These are phyloP conservation scores for Xerocomus brunneocitrinus DNA, from an alignment of 768 basidiomycete genomes.

Conservation along the genomic window DNA sequence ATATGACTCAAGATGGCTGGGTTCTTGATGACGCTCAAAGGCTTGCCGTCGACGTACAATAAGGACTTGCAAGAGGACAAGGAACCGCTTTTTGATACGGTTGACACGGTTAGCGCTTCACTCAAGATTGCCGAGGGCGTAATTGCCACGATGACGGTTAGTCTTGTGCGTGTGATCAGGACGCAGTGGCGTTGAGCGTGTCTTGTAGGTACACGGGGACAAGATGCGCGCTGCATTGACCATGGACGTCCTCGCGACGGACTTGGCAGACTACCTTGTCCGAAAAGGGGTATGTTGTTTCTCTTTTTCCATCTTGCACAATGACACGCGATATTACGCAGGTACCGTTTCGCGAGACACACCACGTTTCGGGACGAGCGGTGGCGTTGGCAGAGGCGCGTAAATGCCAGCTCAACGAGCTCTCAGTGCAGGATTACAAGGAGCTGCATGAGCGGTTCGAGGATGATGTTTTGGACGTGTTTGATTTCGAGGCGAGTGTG, in stretches of 20 bases:
- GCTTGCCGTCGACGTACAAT: conserved; percentile 97
- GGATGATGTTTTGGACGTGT: conserved; percentile 78
- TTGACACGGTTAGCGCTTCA: conserved; percentile 84
- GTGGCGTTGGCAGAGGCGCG: conserved; percentile 90
- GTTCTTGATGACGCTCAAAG: conserved; percentile 96
- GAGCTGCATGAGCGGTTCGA: conserved; percentile 70
- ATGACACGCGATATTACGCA: conserved; percentile 27
- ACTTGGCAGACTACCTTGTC: conserved; percentile 96
- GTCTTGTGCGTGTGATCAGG: conserved; percentile 18
- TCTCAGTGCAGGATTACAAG: conserved; percentile 78
- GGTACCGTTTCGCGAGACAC: conserved; percentile 98
- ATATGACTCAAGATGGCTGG: conserved; percentile 75
- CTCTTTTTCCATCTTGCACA: neutral
- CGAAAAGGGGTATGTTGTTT: conserved; percentile 81
- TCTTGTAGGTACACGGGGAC: conserved; percentile 69
- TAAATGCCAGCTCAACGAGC: conserved; percentile 73
- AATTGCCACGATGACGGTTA: conserved; percentile 80
- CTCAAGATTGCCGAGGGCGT: conserved; percentile 94
- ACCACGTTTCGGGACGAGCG: conserved; percentile 95
- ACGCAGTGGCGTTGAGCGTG: neutral
- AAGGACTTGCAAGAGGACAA: conserved; percentile 99
- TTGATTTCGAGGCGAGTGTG: conserved; percentile 94
- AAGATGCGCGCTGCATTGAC: conserved; percentile 91
- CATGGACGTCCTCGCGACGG: conserved; percentile 98
- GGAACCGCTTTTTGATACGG: conserved; percentile 92